phyloP scores from a whole-genome alignment of 2,329 filamentous ascomycete genomes.

The Hortaea sp. region DNA sequence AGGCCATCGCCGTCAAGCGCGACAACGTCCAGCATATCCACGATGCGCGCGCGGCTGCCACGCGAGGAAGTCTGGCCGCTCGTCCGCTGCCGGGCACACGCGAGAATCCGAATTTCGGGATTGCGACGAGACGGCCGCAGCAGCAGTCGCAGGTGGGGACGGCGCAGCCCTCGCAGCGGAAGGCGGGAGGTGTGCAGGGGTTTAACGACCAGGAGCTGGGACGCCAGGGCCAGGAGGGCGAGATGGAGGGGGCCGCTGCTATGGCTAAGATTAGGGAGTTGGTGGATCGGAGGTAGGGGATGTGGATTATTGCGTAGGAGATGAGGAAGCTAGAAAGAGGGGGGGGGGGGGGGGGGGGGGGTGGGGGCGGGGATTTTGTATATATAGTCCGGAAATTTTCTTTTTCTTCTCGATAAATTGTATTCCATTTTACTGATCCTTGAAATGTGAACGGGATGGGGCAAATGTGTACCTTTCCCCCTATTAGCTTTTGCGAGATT shows the following conservation, averaged over 20 bases:
- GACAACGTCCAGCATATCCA: constrained; percentile 17
- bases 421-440: no score
- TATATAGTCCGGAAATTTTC: no score
- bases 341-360: no score
- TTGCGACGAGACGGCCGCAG: not conserved
- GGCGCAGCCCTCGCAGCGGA: not conserved
- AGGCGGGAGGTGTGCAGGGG: not conserved
- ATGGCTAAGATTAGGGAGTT: not conserved
- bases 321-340: no score
- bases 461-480: no score
- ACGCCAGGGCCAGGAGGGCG: not conserved
- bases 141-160: not conserved
- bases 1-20: constrained; percentile 24
- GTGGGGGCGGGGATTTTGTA: no score
- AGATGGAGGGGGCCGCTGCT: not conserved
- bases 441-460: no score
- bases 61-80: not conserved
- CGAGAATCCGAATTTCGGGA: constrained; percentile 17
- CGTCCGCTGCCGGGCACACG: constrained; percentile 6
- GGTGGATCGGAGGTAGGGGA: not conserved
- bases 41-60: constrained; percentile 5
- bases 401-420: no score
- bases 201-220: not conserved
- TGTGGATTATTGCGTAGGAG: no score
- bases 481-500: no score